Evolutionary conservation across 2,329 filamentous ascomycete genomes (phyloP), one percentile per base, ranked within the genome.

Genomic region (Diaporthe sp.): DNA sequence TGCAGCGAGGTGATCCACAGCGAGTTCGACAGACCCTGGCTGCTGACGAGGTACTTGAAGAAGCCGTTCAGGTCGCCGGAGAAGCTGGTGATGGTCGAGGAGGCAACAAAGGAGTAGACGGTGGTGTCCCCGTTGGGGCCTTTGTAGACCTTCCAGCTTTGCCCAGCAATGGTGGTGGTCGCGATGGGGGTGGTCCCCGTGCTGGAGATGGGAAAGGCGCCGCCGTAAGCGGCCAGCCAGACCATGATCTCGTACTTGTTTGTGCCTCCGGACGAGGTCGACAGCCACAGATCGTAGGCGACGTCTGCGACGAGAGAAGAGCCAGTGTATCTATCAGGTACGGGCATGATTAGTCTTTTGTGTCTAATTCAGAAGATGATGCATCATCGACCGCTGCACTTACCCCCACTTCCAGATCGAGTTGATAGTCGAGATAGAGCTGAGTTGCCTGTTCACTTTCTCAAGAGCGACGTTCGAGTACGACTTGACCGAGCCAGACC

Each of bases 231-330:
- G 2, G 85, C 87, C 57, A 92, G 84, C 91, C 91, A 92, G 78
- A 92, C 85, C 91, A 92, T 92, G 80, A 92, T 86, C 82, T 92
- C 91, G 80, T 91, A 91, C 78, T 89, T 83, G 33, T 87, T 79
- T 0, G 72, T 79, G 60, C 80, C 81, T 0, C 86, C 82, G 15
- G 84, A 84, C 8, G 86, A 84, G n/a, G 82, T 82, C 7, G 84
- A 84, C 47, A 90, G 89, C 85, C 92, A 92, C 57, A 92, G 81
- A 80, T 92, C 90, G 79, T 91, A 92, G 17, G 89, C 83, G 3
- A 92, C 90, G 78, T 92, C 85, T 54, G 89, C 87, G 33, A 90
- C 83, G 67, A 84, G 70, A 33, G 78, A 77, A n/a, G 40, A 78
- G 28, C 82, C 82, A 7, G 77, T 77, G 74, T 84, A 83, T 40